These are phyloP conservation scores for Bipolaris oryzae DNA, from an alignment of 2,329 filamentous ascomycete genomes.

Conservation along the genomic window DNA sequence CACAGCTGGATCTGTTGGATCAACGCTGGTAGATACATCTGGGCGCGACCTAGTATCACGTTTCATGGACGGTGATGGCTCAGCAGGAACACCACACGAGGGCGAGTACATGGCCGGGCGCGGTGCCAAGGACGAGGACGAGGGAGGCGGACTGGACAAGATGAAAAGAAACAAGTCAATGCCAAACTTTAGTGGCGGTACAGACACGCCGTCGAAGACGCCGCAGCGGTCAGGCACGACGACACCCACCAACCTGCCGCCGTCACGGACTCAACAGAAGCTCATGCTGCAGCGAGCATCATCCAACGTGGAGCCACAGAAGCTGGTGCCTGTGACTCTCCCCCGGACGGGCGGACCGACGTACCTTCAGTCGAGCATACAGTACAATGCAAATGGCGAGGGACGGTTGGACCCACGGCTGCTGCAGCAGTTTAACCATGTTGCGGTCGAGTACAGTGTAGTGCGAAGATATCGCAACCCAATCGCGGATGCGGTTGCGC, in stretches of 20 bases:
- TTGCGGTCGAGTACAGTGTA: slow-evolving; percentile 75
- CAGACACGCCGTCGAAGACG: slow-evolving; percentile 36
- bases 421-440: slow-evolving; percentile 69
- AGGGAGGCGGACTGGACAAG: slow-evolving; percentile 33
- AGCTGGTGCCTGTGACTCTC: slow-evolving; percentile 52
- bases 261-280: slow-evolving; percentile 75
- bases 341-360: slow-evolving; percentile 45
- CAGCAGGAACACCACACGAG: slow-evolving; percentile 50
- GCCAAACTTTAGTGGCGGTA: slow-evolving; percentile 43
- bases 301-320: slow-evolving; percentile 70
- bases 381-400: slow-evolving; percentile 44
- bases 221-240: slow-evolving; percentile 46
- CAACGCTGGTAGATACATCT: slow-evolving; percentile 49
- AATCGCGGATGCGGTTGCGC: slow-evolving; percentile 65
- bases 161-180: slow-evolving; percentile 48
- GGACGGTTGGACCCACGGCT: slow-evolving; percentile 65
- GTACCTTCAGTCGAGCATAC: slow-evolving; percentile 44
- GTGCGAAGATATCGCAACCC: slow-evolving; percentile 75
- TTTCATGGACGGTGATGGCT: slow-evolving; percentile 52
- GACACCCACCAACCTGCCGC: slow-evolving; percentile 49
- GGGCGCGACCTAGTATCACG: slow-evolving; percentile 53
- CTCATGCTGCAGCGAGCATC: slow-evolving; percentile 75
- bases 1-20: slow-evolving; percentile 47
- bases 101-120: slow-evolving; percentile 46
- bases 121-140: slow-evolving; percentile 27